Conservation (phyloP, 2,329 filamentous ascomycete species). For the Epicoccum nigrum region DNA sequence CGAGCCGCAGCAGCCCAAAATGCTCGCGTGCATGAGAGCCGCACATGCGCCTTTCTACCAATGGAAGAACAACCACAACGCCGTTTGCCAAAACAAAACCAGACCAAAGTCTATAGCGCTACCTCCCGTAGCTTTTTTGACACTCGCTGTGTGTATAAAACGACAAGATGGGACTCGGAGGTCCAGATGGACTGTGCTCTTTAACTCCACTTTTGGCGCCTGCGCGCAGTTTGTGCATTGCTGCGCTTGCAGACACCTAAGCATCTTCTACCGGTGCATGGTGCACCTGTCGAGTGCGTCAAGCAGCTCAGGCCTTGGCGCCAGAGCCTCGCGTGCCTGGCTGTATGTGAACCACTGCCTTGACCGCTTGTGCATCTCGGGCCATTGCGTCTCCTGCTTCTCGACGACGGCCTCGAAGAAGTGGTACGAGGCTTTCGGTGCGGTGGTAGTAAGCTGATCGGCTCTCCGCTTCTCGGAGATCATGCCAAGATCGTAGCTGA, state of each 20-base stretch:
- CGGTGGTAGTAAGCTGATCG: constrained; percentile 58
- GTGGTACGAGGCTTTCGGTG: constrained; percentile 78
- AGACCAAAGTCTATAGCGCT: constrained; percentile 33
- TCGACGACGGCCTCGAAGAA: constrained; percentile 90
- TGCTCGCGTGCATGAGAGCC: constrained; percentile 31
- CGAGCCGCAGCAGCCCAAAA: constrained; percentile 28
- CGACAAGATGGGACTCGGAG: constrained; percentile 20
- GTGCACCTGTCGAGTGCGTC: constrained; percentile 85
- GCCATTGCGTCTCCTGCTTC: constrained; percentile 86
- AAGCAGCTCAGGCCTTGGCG: constrained; percentile 81
- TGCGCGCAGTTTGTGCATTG: constrained; percentile 13
- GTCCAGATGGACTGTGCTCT: constrained; percentile 15
- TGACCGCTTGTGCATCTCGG: constrained; percentile 89
- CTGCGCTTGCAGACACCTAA: constrained; percentile 18
- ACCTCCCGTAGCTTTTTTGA: constrained; percentile 36
- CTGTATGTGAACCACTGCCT: constrained; percentile 88
- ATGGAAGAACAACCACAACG: constrained; percentile 43
- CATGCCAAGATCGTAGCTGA: constrained; percentile 83
- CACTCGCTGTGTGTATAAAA: constrained; percentile 41
- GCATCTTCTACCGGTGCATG: constrained; percentile 45
- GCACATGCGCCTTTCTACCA: constrained; percentile 42
- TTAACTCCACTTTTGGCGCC: constrained; percentile 11
- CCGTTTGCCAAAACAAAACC: constrained; percentile 28
- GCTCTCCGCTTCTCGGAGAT: constrained; percentile 78
- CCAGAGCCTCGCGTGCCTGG: constrained; percentile 79